Evolutionary conservation across 305 asterid genomes (phyloP).

Genomic region (Ruellia speciosa): DNA sequence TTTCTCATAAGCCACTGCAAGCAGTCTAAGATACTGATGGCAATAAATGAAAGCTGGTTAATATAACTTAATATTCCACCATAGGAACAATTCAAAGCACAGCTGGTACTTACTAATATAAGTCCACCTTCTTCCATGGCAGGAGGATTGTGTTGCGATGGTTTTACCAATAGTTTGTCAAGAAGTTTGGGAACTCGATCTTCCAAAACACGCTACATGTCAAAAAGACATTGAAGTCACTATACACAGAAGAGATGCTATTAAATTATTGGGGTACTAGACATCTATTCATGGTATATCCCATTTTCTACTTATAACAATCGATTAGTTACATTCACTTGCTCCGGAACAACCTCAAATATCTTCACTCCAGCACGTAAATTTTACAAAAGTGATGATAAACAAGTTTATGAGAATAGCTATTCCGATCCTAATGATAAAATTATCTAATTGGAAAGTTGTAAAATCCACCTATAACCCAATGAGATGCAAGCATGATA

Average conservation of each 20-base stretch:
- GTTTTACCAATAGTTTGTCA: conserved; percentile 76
- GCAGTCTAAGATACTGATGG: conserved; percentile 81
- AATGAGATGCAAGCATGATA: conserved; percentile 18
- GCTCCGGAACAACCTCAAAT: not conserved
- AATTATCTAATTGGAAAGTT: conserved; percentile 12
- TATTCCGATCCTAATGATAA: not conserved
- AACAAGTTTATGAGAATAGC: not conserved
- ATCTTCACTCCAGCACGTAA: not conserved
- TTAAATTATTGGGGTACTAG: not conserved
- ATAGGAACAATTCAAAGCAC: conserved; percentile 17
- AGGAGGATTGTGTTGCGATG: conserved; percentile 82
- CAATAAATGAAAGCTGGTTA: conserved; percentile 30
- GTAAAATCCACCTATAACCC: conserved; percentile 4
- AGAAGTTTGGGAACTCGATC: conserved; percentile 92
- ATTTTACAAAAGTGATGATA: not conserved
- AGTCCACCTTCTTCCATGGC: conserved; percentile 97
- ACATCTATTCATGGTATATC: not conserved
- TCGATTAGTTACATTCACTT: not conserved
- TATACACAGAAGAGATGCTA: not conserved
- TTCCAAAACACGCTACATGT: conserved; percentile 85
- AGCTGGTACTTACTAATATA: conserved; percentile 59
- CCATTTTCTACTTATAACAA: not conserved
- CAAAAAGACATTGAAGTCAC: conserved; percentile 1
- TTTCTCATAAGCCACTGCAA: conserved; percentile 95
- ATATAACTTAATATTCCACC: conserved; percentile 6